Evolutionary conservation across 768 basidiomycete genomes (phyloP).

Genomic region (Russula vinacea): DNA sequence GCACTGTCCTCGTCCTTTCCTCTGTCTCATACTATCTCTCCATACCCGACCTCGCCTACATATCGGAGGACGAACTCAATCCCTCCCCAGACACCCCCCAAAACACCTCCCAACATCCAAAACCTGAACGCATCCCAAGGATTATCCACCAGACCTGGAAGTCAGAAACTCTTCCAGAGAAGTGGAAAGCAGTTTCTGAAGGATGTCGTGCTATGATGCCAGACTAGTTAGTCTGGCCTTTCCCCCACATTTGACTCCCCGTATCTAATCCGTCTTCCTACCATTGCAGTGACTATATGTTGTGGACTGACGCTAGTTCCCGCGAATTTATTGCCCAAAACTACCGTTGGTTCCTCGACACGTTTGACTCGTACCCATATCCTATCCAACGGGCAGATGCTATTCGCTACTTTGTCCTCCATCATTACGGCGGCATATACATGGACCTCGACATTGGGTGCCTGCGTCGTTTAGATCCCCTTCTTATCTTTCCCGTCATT

Average conservation of each 20-base stretch:
- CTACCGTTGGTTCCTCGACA: slow-evolving; percentile 92
- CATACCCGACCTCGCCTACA: slow-evolving; percentile 74
- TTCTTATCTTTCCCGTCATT: slow-evolving; percentile 82
- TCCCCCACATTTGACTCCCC: slow-evolving; percentile 6
- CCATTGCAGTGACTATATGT: slow-evolving; percentile 77
- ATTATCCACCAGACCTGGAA: slow-evolving; percentile 99
- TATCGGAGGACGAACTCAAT: slow-evolving; percentile 75
- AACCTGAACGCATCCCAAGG: slow-evolving; percentile 77
- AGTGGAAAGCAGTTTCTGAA: slow-evolving; percentile 79
- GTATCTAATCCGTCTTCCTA: slow-evolving; percentile 23
- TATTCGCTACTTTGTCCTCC: slow-evolving; percentile 96
- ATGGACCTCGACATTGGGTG: slow-evolving; percentile 97
- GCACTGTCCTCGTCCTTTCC: slow-evolving; percentile 88
- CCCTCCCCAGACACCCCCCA: slow-evolving; percentile 53
- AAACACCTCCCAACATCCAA: slow-evolving; percentile 60
- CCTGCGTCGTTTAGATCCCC: slow-evolving; percentile 76
- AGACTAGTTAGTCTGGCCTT: slow-evolving; percentile 73
- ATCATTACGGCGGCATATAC: slow-evolving; percentile 94
- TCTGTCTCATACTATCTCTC: slow-evolving; percentile 87
- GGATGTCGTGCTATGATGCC: slow-evolving; percentile 89
- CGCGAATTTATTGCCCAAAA: slow-evolving; percentile 84
- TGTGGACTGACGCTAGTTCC: slow-evolving; percentile 94
- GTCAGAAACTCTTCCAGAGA: slow-evolving; percentile 74
- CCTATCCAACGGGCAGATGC: slow-evolving; percentile 93
- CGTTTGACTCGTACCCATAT: slow-evolving; percentile 89